phyloP scores from a whole-genome alignment of 441 rosid genomes.

The Syzygium syzygioides region DNA sequence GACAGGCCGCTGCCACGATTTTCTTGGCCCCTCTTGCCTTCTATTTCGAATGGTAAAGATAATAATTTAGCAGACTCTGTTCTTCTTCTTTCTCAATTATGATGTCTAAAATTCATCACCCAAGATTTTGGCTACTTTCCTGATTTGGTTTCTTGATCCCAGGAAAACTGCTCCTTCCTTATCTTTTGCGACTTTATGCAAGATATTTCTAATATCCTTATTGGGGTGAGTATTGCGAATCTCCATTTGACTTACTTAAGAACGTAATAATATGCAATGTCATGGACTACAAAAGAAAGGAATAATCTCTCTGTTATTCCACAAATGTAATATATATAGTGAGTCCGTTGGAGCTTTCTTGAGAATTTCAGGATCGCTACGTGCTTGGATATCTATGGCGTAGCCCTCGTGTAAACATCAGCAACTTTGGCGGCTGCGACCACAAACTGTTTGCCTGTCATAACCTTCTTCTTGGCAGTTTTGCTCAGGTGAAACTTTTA shows the following conservation, averaged over 20 bases:
- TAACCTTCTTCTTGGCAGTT: conserved; percentile 84
- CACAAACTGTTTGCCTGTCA: conserved; percentile 69
- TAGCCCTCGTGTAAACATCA: conserved; percentile 64
- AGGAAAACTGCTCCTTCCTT: conserved; percentile 69
- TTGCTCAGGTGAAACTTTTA: conserved; percentile 37
- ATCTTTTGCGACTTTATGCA: conserved; percentile 54
- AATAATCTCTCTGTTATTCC: background rate
- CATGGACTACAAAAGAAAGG: background rate
- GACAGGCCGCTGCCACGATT: conserved; percentile 74
- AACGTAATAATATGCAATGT: background rate
- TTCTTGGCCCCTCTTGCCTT: conserved; percentile 66
- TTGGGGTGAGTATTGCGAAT: conserved; percentile 43
- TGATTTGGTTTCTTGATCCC: background rate
- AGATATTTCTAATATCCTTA: conserved; percentile 66
- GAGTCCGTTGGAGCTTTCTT: background rate
- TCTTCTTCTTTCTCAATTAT: background rate
- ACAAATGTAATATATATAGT: background rate
- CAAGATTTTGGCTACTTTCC: background rate
- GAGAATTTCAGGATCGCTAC: conserved; percentile 45
- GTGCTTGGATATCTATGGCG: conserved; percentile 54
- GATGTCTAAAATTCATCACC: background rate
- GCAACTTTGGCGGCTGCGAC: conserved; percentile 85
- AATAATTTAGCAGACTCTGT: background rate
- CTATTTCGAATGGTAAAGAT: conserved; percentile 56
- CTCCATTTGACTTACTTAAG: background rate